Evolutionary conservation across 164 flowering plant species (phyloP).

Genomic region (Nymphaea colorata): DNA sequence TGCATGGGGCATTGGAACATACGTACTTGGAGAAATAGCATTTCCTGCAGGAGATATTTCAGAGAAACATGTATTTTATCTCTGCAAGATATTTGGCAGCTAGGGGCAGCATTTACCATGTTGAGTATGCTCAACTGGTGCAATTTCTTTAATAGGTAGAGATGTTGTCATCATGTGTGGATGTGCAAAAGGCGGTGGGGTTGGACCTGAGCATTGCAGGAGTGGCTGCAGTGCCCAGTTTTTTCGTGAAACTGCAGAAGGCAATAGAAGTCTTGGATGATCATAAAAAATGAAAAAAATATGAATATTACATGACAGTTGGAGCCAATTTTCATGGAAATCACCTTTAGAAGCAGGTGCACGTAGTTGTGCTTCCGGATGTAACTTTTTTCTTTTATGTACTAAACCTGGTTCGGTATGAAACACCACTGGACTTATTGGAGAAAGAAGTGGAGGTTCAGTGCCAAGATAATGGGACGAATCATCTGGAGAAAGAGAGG

Average conservation of each 20-base stretch:
- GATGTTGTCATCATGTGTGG: neutral
- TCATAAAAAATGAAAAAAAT: neutral
- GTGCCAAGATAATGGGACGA: neutral
- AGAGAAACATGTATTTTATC: neutral
- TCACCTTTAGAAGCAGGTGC: neutral
- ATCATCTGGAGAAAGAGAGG: neutral
- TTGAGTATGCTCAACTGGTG: neutral
- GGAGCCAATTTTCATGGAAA: neutral
- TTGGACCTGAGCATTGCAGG: neutral
- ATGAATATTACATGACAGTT: neutral
- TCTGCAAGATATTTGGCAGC: neutral
- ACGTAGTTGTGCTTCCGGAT: neutral
- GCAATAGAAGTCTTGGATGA: neutral
- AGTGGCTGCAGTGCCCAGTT: neutral
- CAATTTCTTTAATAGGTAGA: neutral
- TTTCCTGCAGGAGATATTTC: too few species aligned
- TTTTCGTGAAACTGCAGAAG: neutral
- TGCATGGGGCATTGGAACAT: too few species aligned
- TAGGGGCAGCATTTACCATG: neutral
- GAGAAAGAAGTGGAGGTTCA: neutral
- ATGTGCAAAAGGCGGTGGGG: neutral
- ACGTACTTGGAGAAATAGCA: too few species aligned
- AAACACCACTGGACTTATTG: neutral
- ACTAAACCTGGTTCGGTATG: neutral
- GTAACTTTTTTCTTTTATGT: neutral